These are phyloP conservation scores for Ceratocystiopsis brevicomis DNA, from an alignment of 2,329 filamentous ascomycete species.

Conservation along the genomic window DNA sequence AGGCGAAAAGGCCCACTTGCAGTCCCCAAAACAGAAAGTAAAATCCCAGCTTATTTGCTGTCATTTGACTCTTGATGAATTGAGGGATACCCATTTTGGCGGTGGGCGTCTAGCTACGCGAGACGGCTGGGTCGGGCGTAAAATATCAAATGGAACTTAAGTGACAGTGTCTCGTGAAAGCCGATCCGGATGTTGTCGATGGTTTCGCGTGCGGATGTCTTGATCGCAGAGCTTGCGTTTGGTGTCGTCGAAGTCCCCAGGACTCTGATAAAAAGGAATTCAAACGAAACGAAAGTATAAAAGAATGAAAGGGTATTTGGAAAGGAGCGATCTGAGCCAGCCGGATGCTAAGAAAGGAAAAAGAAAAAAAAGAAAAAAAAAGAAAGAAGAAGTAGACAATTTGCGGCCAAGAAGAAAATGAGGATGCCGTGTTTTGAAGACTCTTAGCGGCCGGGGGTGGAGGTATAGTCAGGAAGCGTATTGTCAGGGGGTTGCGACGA, in stretches of 20 bases:
- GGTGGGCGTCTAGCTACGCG: slow-evolving; percentile 9
- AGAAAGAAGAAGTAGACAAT: slow-evolving; percentile 14
- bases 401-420: slow-evolving; percentile 12
- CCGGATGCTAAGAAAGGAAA: slow-evolving; percentile 26
- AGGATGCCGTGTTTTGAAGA: slow-evolving; percentile 3
- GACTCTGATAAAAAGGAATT: neutral
- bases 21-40: slow-evolving; percentile 65
- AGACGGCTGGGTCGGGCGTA: neutral
- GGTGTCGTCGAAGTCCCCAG: neutral
- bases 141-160: no score
- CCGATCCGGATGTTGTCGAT: no score
- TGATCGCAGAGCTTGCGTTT: neutral
- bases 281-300: neutral
- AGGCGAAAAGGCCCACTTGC: slow-evolving; percentile 61
- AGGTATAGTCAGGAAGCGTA: no score
- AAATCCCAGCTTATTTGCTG: slow-evolving; percentile 53
- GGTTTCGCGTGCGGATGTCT: neutral
- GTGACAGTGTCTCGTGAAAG: neutral
- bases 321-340: slow-evolving; percentile 38
- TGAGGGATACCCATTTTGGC: slow-evolving; percentile 21
- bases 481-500: no score
- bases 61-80: slow-evolving; percentile 45
- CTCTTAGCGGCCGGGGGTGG: no score
- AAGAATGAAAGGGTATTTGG: slow-evolving; percentile 3
- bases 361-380: slow-evolving; percentile 12